These are phyloP conservation scores for Calonectria fujianensis DNA, from an alignment of 2,329 filamentous ascomycete species.

Conservation along the genomic window DNA sequence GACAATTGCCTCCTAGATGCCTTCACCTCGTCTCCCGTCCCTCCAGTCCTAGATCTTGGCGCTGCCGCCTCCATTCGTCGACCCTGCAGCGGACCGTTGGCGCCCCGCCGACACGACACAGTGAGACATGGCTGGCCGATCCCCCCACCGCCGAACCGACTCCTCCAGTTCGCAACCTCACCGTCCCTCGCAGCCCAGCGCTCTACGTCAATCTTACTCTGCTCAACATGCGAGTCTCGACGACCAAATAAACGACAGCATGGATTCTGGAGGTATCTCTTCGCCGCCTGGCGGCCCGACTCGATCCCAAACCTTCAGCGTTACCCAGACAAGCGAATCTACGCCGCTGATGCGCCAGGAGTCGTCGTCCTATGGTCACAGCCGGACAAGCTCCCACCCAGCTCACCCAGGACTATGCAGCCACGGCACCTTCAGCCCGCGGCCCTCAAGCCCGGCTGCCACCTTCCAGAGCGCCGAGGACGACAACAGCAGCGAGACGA, in stretches of 20 bases:
- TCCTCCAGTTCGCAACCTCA: conserved; percentile 58
- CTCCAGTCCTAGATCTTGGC: conserved; percentile 9
- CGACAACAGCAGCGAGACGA: conserved; percentile 58
- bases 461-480: conserved; percentile 57
- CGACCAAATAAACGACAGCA: conserved; percentile 41
- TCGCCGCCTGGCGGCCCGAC: conserved; percentile 51
- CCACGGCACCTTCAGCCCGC: conserved; percentile 86
- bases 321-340: conserved; percentile 63
- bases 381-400: conserved; percentile 50
- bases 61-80: conserved; percentile 25
- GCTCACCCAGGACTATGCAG: conserved; percentile 73
- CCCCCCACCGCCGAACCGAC: conserved; percentile 56
- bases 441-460: conserved; percentile 70
- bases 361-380: conserved; percentile 44
- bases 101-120: conserved; percentile 25
- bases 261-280: conserved; percentile 37
- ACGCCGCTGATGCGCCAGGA: conserved; percentile 68
- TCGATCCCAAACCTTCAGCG: conserved; percentile 46
- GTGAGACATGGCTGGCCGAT: conserved; percentile 52
- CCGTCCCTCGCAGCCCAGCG: conserved; percentile 66
- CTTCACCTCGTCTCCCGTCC: neutral
- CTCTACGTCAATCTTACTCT: conserved; percentile 67
- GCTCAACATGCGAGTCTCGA: conserved; percentile 52
- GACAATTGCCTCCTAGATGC: conserved; percentile 10
- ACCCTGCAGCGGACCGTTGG: conserved; percentile 16